Base-by-base conservation (phyloP, 148 eudicot genomes). In the Chenopodium berlandieri region DNA sequence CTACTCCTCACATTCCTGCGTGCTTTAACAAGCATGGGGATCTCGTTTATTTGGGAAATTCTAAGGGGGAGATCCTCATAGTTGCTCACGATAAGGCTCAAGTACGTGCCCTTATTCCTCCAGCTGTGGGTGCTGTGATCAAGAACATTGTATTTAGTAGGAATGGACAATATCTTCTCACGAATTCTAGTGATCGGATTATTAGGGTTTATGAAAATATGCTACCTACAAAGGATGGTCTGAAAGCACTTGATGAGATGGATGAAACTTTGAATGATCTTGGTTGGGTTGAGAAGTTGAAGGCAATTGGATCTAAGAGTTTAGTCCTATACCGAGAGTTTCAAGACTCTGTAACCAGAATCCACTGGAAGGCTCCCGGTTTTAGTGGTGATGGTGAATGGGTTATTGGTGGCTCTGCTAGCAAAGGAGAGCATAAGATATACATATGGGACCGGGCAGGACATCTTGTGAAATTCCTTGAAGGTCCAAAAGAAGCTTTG, bases 371-470 rank as follows among this genome's bases (percentile, higher is more conserved):
- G 86, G 95, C 93, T 30, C 94, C 98, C 5, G 93, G 99, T 68
- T 96, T 96, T 84, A 94, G 99, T 82, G 99, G 99, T 58, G 98
- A 96, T 86, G 95, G 97, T 22, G 99, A 96, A 86, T 96, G 98
- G 99, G 97, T 96, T n/a, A 84, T 96, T 79, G 93, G 97, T 48
- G 99, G 98, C 63, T 96, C 98, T 78, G 98, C 98, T 76, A 92
- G 87, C 87, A 96, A 92, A 90, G 98, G 98, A 80, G 98, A 96
- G 85, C 99, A 96, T 78, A 96, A 96, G 87, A 94, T 96, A 78
- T 94, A 96, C 82, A 92, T 91, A 76, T 94, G 99, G 98, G 98
- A 94, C 78, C 89, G 90, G 83, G 92, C 90, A 71, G 99, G 99
- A n/a, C 97, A 92, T 86, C 98, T 96, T 75, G 98, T 96, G 56